Evolutionary conservation across 352 stramenopile species (phyloP), one percentile per base, ranked within the genome.

Genomic region (Globisporangium iwayamae): DNA sequence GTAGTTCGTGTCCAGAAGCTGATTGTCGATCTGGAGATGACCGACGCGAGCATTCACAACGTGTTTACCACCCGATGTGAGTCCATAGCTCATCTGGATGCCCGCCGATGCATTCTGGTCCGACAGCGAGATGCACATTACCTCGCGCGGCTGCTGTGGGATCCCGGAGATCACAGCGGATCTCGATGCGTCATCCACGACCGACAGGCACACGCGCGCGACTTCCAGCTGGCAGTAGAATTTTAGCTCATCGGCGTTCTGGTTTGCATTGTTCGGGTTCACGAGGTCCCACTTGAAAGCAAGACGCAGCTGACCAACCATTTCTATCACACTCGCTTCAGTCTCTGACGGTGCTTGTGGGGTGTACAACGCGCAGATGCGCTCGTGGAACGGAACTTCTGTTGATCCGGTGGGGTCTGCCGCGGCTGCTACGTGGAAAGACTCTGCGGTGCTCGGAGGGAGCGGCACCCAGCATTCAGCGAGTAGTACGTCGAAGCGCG

Each of bases 11-110:
- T 94, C 87, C 0, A 94, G 57, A 25, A 95, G 69, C 62, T 95
- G 87, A 51, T 94, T 95, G 69, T 95, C 87, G 30, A 95, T 74
- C 65, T 95, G 87, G 56, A 94, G 76, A 65, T 95, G 87, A 1
- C 83, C 83, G 8, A 95, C 65, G 0, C 83, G 74, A 14, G 83
- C 79, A 56, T 95, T 95, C 20, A 93, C 62, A 22, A 95, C 83
- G 52, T 95, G 82, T 25, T 87, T 82, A 22, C 76, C 80, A 51
- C 88, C 83, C 1, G 81, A 83, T 4, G 90, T 80, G 38, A 83
- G 65, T 0, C 76, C 84, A 56, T 91, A 95, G 60, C 81, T 91
- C 46, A 93, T 55, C 65, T 93, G 83, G 58, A 95, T 81, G 8
- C 86, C 86, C 14, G 81, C 78, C 20, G 83, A 83, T 6, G 85